Base-by-base conservation (phyloP, 2,329 filamentous ascomycete species). In the Diaporthe citri region DNA sequence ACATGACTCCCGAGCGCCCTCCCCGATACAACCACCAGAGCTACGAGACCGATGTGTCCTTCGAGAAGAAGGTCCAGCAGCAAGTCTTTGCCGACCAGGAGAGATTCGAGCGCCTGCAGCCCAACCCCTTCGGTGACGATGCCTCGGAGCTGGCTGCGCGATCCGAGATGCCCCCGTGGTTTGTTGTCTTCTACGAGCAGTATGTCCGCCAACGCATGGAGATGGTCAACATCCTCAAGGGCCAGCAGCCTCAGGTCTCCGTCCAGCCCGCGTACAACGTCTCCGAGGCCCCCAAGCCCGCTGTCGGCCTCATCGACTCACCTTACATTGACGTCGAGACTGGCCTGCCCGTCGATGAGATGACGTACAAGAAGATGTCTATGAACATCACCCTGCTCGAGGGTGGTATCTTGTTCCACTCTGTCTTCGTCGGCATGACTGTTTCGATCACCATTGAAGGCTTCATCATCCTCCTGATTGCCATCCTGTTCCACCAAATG, bases 371-470 rank as follows among this genome's bases (percentile, higher is more conserved):
- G 80, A 93, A 91, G 79, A 90, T 92, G 82, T 89, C 93, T 3
- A 87, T 94, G 79, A 93, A 95, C 83, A 94, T 94, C 78, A 89
- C 93, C 6, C 88, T 95, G 3, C 88, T 95, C 7, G 93, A 95
- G 82, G 92, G 93, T 74, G 93, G 93, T 76, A 95, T 95, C 77
- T 86, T 95, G 15, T 95, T 95, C 81, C 93, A 95, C 84, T 94
- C 91, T 76, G 89, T 95, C 75, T 94, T 94, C 81, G 93, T 94
- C 74, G 92, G 92, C 74, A 93, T 94, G 87, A 93, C 93, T 0
- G 84, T 94, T 36, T 93, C 91, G 36, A 92, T 94, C 77, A 92
- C 92, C 28, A 90, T 90, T 1, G 90, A 93, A 1, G 89, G 91
- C 5, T 94, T 94, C 81, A 82, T 92, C 73, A 86, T 94, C 36